Percentiles rank a stretch among this genome's conserved stretches.
Evolutionary conservation across 1,139 yeast species (phyloP).

Genomic region (Hyphopichia burtonii): DNA sequence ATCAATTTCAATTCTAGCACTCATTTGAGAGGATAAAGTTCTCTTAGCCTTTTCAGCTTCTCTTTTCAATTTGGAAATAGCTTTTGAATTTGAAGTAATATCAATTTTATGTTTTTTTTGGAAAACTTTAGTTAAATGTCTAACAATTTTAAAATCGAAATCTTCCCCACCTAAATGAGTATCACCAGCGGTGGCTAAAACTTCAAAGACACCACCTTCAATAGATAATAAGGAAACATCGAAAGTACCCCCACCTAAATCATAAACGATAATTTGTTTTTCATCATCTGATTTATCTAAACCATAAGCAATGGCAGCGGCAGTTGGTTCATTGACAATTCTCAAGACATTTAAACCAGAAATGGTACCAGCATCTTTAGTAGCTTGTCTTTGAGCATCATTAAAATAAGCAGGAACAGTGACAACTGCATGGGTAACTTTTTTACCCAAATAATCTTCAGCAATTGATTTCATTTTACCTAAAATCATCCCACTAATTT

Average conservation of each 20-base stretch:
- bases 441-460: conserved; percentile 85
- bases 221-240: conserved; percentile 52
- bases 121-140: conserved; percentile 80
- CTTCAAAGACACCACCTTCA: conserved; percentile 55
- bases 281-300: conserved; percentile 70
- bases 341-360: conserved; percentile 93
- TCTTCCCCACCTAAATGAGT: conserved; percentile 82
- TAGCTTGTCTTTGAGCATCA: conserved; percentile 98
- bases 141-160: conserved; percentile 85
- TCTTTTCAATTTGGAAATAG: conserved; percentile 87
- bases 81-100: conserved; percentile 69
- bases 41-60: conserved; percentile 98
- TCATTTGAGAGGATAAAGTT: conserved; percentile 86
- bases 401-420: conserved; percentile 98
- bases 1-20: conserved; percentile 90
- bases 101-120: conserved; percentile 87
- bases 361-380: conserved; percentile 96
- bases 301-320: conserved; percentile 98
- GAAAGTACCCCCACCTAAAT: conserved; percentile 57
- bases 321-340: conserved; percentile 97
- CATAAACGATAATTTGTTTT: conserved; percentile 50
- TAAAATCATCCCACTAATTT: conserved; percentile 87
- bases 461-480: conserved; percentile 93
- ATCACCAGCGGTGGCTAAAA: conserved; percentile 54
- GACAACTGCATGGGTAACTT: conserved; percentile 91